Conservation (phyloP, 148 eudicot species). For the Suaeda aralocaspica region DNA sequence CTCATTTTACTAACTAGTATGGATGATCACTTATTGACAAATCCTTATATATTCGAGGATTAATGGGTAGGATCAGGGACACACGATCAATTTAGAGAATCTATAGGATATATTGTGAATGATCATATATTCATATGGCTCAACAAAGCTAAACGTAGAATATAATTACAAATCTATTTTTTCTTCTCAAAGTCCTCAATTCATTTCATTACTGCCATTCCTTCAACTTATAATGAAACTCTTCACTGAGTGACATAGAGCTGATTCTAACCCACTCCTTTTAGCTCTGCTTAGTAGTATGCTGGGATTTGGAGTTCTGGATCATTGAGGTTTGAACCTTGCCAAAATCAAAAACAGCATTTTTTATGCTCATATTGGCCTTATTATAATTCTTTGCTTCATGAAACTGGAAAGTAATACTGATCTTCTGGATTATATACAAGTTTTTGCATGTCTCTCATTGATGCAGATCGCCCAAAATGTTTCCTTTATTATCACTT, state of each 20-base stretch:
- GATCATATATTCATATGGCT: not conserved
- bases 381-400: not conserved
- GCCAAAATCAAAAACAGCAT: not conserved
- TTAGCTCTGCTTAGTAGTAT: not conserved
- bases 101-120: not conserved
- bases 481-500: not conserved
- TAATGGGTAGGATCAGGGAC: too few relatives aligned
- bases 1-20: not conserved
- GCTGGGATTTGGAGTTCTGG: not conserved
- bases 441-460: too few relatives aligned
- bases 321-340: not conserved
- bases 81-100: too few relatives aligned
- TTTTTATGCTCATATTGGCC: not conserved
- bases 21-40: not conserved
- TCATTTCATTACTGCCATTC: not conserved
- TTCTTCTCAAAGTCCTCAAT: not conserved
- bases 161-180: not conserved
- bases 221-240: not conserved
- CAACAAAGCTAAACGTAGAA: not conserved
- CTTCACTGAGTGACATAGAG: not conserved
- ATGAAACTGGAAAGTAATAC: not conserved
- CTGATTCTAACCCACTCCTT: not conserved
- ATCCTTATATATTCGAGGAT: not conserved
- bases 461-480: too few relatives aligned
- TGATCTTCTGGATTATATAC: too few relatives aligned